These are phyloP conservation scores for Symbiotaphrina buchneri DNA, from an alignment of 495 filamentous ascomycete genomes.

Conservation along the genomic window DNA sequence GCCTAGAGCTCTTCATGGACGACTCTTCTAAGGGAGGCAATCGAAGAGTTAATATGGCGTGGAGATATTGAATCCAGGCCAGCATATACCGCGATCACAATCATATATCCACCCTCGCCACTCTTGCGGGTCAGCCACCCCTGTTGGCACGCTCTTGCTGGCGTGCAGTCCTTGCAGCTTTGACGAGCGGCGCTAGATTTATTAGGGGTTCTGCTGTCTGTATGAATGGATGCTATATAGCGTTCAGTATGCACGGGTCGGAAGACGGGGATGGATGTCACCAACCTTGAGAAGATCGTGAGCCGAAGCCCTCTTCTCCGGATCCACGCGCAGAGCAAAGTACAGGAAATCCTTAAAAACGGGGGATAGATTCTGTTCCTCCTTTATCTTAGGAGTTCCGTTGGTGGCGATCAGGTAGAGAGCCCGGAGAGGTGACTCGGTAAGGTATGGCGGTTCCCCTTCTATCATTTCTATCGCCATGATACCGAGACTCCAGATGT, in stretches of 20 bases:
- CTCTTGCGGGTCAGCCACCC: slow-evolving; percentile 6
- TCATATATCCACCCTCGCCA: too few relatives aligned
- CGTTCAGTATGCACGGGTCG: slow-evolving; percentile 11
- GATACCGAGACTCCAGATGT: slow-evolving; percentile 96
- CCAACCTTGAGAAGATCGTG: slow-evolving; percentile 77
- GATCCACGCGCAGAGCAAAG: slow-evolving; percentile 83
- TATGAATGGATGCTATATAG: slow-evolving; percentile 75
- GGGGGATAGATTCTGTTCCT: slow-evolving; percentile 58
- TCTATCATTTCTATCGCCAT: slow-evolving; percentile 99
- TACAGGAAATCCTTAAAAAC: slow-evolving; percentile 79
- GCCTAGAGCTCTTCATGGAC: too few relatives aligned
- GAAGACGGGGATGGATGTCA: slow-evolving; percentile 3
- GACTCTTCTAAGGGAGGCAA: too few relatives aligned
- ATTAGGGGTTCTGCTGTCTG: slow-evolving; percentile 45
- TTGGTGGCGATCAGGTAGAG: slow-evolving; percentile 95
- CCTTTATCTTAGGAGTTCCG: slow-evolving; percentile 86
- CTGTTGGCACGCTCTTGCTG: slow-evolving; percentile 56
- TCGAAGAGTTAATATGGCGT: too few relatives aligned
- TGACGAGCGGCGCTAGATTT: slow-evolving; percentile 65
- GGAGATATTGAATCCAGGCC: too few relatives aligned
- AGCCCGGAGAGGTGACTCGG: slow-evolving; percentile 79
- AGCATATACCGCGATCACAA: too few relatives aligned
- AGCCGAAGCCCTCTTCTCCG: slow-evolving; percentile 86
- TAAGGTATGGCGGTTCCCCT: slow-evolving; percentile 91
- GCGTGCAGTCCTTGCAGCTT: slow-evolving; percentile 60